A percentile compares a stretch with the other conserved stretches of the same genome.
phyloP scores from a whole-genome alignment of 805 yeast genomes.

The Cyberlindnera mrakii region DNA sequence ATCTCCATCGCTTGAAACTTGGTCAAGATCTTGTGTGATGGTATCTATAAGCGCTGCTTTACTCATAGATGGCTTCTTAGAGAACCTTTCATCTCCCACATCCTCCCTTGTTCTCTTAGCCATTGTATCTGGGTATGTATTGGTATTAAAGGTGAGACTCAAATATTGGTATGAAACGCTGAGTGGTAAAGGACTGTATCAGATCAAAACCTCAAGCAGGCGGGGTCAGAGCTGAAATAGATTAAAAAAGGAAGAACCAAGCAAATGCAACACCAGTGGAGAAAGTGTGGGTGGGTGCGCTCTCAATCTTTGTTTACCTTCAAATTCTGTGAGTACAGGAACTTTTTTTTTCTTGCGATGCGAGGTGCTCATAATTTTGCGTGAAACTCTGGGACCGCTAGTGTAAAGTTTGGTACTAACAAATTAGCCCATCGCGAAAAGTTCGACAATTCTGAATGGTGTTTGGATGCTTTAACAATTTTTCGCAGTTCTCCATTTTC shows the following conservation, averaged over 20 bases:
- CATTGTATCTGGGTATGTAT: conserved; percentile 2
- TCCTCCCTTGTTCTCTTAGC: conserved; percentile 17
- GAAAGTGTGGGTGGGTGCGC: not conserved
- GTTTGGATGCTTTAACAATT: no score
- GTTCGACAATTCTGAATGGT: no score
- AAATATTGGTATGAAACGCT: no score
- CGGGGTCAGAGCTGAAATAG: no score
- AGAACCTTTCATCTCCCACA: conserved; percentile 7
- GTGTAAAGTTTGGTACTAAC: conserved; percentile 4
- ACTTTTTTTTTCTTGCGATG: conserved; percentile 7
- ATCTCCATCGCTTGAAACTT: conserved; percentile 3
- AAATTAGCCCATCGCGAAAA: no score
- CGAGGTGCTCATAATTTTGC: conserved; percentile 3
- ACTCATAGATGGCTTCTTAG: conserved; percentile 17
- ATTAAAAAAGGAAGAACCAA: no score
- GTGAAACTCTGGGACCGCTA: conserved; percentile 11
- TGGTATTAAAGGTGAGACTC: not conserved
- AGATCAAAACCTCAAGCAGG: no score
- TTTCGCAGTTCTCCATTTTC: no score
- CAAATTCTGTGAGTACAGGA: not conserved
- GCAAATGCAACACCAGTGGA: no score
- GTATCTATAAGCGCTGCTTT: conserved; percentile 17
- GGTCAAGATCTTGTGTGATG: conserved; percentile 7
- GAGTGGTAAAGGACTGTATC: no score
- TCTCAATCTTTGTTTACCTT: conserved; percentile 3